phyloP scores from a whole-genome alignment of 2,329 filamentous ascomycete genomes.

The Colletotrichum chlorophyti region DNA sequence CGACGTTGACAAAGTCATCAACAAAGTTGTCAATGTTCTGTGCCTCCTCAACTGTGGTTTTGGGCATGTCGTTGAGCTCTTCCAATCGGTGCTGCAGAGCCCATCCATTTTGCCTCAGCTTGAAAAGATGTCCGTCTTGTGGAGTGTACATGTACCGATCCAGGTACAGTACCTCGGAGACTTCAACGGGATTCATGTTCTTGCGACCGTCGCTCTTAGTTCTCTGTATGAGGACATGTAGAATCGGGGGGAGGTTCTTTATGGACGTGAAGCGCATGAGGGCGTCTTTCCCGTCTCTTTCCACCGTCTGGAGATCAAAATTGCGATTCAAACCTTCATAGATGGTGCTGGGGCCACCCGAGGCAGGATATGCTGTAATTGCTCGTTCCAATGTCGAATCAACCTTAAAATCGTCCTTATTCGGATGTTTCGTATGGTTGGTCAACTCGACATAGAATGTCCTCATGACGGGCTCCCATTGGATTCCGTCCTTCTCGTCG shows the following conservation, averaged over 20 bases:
- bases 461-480: conserved; percentile 80
- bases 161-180: conserved; percentile 84
- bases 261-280: conserved; percentile 73
- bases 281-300: conserved; percentile 52
- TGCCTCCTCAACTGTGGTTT: conserved; percentile 15
- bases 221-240: conserved; percentile 90
- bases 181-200: conserved; percentile 76
- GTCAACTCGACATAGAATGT: conserved; percentile 69
- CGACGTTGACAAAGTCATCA: conserved; percentile 11
- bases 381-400: conserved; percentile 63
- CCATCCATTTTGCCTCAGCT: conserved; percentile 75
- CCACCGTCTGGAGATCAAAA: conserved; percentile 79
- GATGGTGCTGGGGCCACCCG: conserved; percentile 63
- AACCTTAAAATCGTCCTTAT: conserved; percentile 38
- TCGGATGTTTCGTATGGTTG: conserved; percentile 63
- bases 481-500: conserved; percentile 69
- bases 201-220: conserved; percentile 78
- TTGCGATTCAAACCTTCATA: conserved; percentile 86
- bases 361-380: conserved; percentile 65
- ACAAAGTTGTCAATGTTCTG: conserved; percentile 9
- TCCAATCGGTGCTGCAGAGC: conserved; percentile 71
- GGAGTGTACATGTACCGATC: conserved; percentile 84
- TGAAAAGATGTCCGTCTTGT: conserved; percentile 65
- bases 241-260: conserved; percentile 77
- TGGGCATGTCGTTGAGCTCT: conserved; percentile 43